Evolutionary conservation across 352 stramenopile genomes (phyloP).

Genomic region (Phytophthora syringae): DNA sequence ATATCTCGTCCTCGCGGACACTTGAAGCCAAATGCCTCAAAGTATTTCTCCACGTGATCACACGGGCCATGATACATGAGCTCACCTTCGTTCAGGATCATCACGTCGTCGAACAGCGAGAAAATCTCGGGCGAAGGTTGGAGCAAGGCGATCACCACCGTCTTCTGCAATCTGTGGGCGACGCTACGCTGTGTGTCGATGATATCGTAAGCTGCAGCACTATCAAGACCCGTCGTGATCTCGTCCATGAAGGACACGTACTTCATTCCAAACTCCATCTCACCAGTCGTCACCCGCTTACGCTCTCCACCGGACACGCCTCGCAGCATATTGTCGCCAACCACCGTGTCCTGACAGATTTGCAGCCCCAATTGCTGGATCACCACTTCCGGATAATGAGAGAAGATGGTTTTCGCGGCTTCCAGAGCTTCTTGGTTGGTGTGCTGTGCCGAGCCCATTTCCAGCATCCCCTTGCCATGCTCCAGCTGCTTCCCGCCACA

Average conservation of each 20-base stretch:
- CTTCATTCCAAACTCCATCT: constrained; percentile 78
- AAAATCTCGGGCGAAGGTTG: constrained; percentile 92
- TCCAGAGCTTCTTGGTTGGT: background rate
- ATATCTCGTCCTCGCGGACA: constrained; percentile 39
- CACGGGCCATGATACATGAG: constrained; percentile 73
- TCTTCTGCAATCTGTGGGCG: constrained; percentile 30
- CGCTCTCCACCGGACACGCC: constrained; percentile 67
- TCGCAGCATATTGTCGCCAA: constrained; percentile 57
- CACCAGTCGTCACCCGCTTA: too few relatives aligned
- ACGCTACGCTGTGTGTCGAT: constrained; percentile 34
- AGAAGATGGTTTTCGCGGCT: background rate
- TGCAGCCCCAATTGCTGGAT: background rate
- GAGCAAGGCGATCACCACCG: constrained; percentile 67
- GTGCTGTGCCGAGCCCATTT: background rate
- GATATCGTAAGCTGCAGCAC: constrained; percentile 53
- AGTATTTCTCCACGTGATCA: constrained; percentile 33
- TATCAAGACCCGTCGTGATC: constrained; percentile 92
- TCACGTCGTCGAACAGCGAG: constrained; percentile 69
- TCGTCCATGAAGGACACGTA: constrained; percentile 87
- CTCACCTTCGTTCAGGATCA: constrained; percentile 48
- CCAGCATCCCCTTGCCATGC: constrained; percentile 1
- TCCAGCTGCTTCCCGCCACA: constrained; percentile 31
- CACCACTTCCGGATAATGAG: too few relatives aligned
- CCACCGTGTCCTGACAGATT: constrained; percentile 54
- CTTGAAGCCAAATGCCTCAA: constrained; percentile 42